Evolutionary conservation across 345 rosid genomes (phyloP).

Genomic region (Citrus maxima): DNA sequence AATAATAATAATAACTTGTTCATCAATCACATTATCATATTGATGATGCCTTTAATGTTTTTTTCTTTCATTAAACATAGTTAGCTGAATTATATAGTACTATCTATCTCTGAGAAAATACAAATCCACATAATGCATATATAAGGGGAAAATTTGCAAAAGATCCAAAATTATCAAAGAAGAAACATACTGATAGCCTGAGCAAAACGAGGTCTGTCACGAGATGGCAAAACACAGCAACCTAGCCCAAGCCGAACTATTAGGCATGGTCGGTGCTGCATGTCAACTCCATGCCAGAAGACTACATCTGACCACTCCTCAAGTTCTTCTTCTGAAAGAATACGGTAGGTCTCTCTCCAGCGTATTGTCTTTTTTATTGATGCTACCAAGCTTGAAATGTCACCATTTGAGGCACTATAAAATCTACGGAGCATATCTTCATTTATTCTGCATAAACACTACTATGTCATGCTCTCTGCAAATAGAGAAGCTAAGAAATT

Average conservation of each 20-base stretch:
- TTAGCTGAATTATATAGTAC: neutral
- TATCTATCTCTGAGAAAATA: neutral
- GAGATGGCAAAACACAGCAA: constrained; percentile 55
- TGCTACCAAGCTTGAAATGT: constrained; percentile 56
- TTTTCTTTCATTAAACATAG: neutral
- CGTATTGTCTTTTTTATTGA: constrained; percentile 83
- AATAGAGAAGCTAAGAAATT: constrained; percentile 17
- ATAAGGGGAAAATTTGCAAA: neutral
- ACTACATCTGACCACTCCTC: constrained; percentile 72
- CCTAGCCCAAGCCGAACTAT: constrained; percentile 86
- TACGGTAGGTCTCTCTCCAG: constrained; percentile 86
- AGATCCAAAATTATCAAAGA: neutral
- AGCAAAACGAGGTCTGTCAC: constrained; percentile 78
- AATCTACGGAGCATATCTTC: constrained; percentile 78
- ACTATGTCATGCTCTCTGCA: constrained; percentile 34
- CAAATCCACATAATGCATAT: neutral
- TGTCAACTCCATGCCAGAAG: constrained; percentile 95
- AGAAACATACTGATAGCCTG: constrained; percentile 83
- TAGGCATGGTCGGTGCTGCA: constrained; percentile 75
- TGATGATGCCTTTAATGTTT: neutral
- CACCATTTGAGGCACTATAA: constrained; percentile 74
- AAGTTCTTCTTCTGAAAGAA: constrained; percentile 80
- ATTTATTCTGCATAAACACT: constrained; percentile 66
- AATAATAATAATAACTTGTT: too few species aligned
- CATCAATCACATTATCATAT: neutral